phyloP scores from a whole-genome alignment of 1,284 basidiomycete genomes.

The Ustilago hordei region DNA sequence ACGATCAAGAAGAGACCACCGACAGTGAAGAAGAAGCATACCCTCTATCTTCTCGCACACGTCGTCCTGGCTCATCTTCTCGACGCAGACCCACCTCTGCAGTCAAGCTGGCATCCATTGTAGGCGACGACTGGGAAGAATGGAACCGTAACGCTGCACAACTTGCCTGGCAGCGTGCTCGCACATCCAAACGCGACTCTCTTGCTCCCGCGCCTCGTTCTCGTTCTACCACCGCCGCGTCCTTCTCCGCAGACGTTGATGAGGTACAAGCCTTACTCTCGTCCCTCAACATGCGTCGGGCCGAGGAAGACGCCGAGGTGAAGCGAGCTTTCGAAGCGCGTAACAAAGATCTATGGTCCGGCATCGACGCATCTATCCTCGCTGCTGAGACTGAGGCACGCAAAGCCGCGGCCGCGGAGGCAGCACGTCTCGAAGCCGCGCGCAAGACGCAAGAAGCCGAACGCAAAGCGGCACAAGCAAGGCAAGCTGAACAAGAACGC shows the following conservation, averaged over 20 bases:
- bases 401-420: slow-evolving; percentile 53
- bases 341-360: slow-evolving; percentile 63
- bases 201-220: slow-evolving; percentile 14
- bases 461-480: slow-evolving; percentile 43
- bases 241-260: slow-evolving; percentile 41
- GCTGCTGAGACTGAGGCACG: slow-evolving; percentile 56
- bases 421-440: slow-evolving; percentile 53
- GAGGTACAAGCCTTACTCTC: slow-evolving; percentile 56
- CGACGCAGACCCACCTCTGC: slow-evolving; percentile 13
- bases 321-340: slow-evolving; percentile 62
- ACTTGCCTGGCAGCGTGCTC: slow-evolving; percentile 31
- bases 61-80: neutral
- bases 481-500: slow-evolving; percentile 57
- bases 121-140: slow-evolving; percentile 47
- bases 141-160: slow-evolving; percentile 45
- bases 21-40: slow-evolving; percentile 54
- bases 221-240: slow-evolving; percentile 7
- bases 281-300: slow-evolving; percentile 54
- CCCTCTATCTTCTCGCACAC: slow-evolving; percentile 11
- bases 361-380: slow-evolving; percentile 63
- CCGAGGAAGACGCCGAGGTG: slow-evolving; percentile 52
- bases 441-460: slow-evolving; percentile 60
- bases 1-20: slow-evolving; percentile 20
- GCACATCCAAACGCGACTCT: neutral
- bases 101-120: slow-evolving; percentile 23